Conservation (phyloP, 176 grass and related monocot species). For the Musa beccarii region DNA sequence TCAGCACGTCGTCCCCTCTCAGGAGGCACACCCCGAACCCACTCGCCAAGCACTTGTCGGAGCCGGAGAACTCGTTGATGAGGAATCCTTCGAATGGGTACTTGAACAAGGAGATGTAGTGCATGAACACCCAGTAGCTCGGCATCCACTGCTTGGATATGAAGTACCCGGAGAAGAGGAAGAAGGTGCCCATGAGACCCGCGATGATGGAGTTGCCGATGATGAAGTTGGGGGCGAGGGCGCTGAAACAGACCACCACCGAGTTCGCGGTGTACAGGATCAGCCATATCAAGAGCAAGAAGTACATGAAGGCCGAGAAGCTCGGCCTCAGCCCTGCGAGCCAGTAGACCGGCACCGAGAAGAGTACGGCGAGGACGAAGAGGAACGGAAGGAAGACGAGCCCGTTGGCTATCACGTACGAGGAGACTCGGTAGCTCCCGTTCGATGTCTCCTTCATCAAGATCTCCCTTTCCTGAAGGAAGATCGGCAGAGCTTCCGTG, state of each 20-base stretch:
- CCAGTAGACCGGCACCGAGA: slow-evolving; percentile 63
- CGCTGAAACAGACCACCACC: slow-evolving; percentile 62
- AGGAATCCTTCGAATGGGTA: slow-evolving; percentile 73
- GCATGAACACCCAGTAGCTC: slow-evolving; percentile 68
- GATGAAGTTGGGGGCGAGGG: slow-evolving; percentile 60
- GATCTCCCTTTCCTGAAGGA: slow-evolving; percentile 69
- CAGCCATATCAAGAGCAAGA: slow-evolving; percentile 56
- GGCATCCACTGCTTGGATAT: slow-evolving; percentile 58
- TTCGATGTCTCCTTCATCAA: slow-evolving; percentile 63
- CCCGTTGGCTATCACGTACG: slow-evolving; percentile 54
- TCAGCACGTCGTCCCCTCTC: slow-evolving; percentile 51
- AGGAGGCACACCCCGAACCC: slow-evolving; percentile 42
- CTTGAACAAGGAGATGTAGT: slow-evolving; percentile 77
- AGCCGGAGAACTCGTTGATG: slow-evolving; percentile 58
- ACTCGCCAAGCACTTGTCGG: slow-evolving; percentile 35
- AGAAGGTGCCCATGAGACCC: slow-evolving; percentile 64
- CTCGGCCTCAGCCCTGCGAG: slow-evolving; percentile 42
- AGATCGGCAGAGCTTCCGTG: slow-evolving; percentile 48
- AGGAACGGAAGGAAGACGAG: slow-evolving; percentile 68
- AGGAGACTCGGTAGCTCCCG: slow-evolving; percentile 54
- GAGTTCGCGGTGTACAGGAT: slow-evolving; percentile 79
- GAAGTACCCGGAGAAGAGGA: slow-evolving; percentile 90
- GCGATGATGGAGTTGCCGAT: slow-evolving; percentile 56
- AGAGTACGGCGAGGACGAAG: slow-evolving; percentile 40
- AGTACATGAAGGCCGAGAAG: slow-evolving; percentile 46